Evolutionary conservation across 495 filamentous ascomycete species (phyloP).

Genomic region (Daldinia caldariorum): DNA sequence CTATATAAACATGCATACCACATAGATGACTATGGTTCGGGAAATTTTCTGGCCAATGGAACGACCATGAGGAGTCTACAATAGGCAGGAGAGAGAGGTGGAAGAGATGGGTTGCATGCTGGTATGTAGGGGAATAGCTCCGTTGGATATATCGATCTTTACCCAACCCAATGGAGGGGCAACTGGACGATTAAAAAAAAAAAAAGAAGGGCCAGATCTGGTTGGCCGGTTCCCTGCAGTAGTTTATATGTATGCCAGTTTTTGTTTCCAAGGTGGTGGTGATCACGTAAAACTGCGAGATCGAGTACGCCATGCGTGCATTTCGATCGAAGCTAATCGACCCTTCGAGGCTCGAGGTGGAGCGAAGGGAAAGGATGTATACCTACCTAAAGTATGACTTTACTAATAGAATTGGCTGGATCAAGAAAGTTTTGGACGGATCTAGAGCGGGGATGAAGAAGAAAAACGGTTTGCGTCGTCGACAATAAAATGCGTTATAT

Average conservation of each 20-base stretch:
- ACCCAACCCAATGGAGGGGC: slow-evolving; percentile 36
- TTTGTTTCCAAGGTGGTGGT: neutral
- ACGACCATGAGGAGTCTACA: slow-evolving; percentile 22
- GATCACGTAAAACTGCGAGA: slow-evolving; percentile 43
- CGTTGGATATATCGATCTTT: slow-evolving; percentile 32
- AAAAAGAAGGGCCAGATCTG: slow-evolving; percentile 8
- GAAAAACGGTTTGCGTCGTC: neutral
- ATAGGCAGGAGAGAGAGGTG: slow-evolving; percentile 23
- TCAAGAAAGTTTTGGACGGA: neutral
- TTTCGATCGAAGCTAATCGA: slow-evolving; percentile 30
- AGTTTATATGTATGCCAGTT: neutral
- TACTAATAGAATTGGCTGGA: slow-evolving; percentile 37
- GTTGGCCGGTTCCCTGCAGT: slow-evolving; percentile 16
- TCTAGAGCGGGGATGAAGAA: neutral
- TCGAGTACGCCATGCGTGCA: slow-evolving; percentile 31
- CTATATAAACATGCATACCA: slow-evolving; percentile 23
- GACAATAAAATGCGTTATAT: no score
- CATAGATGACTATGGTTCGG: slow-evolving; percentile 29
- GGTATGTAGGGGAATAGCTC: slow-evolving; percentile 30
- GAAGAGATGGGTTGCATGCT: slow-evolving; percentile 27
- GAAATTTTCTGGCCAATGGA: slow-evolving; percentile 37
- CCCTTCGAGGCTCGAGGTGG: neutral
- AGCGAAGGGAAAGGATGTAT: neutral
- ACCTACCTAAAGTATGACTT: no score
- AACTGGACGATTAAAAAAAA: neutral